Base-by-base conservation (phyloP, 1,284 basidiomycete genomes). In the Trichosporon asahii region DNA sequence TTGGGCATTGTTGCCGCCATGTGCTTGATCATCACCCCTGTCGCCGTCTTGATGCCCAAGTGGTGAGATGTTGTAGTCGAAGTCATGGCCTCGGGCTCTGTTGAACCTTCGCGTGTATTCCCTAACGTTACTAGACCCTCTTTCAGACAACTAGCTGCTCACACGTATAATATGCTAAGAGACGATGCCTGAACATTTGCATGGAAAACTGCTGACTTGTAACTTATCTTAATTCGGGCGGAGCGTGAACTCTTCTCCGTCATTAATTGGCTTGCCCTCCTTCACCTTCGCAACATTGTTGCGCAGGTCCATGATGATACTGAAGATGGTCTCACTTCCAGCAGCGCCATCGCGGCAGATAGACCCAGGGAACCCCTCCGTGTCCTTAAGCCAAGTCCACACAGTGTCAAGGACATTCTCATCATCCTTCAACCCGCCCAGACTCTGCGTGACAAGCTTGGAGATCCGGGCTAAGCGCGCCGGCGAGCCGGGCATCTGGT, bases 301-400 rank as follows among this genome's bases (percentile, higher is more conserved):
- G n/a, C 35, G 11, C 3, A 73, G 70, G 29, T 73, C 70, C 72
- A 73, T 73, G 61, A 73, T 46, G 63, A 73, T 73, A 33, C 64
- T 66, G 55, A 73, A 73, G 27, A 73, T 64, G 40, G 72, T 73
- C 44, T 67, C 72, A 11, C 35, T 44, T 5, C 66, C 68, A 23
- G 55, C 57, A 12, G 12, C 23, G 7, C 15, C 44, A 64, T 73
- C 70, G 29, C 72, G 70, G 66, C 68, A 71, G 12, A 73, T 73
- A 21, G 60, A 63, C 12, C 55, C 70, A 0, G 72, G 72, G 55
- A 65, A 71, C 8, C 65, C 61, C 3, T 66, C 27, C 53, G 67
- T 65, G 53, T 73, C 72, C 14, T 53, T 61, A 11, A 73, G 66
- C 68, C 68, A 73, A 1, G 64, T 57, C 35, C 7, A 18, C 5